phyloP scores from a whole-genome alignment of 257 asterid species.

The Przewalskia tangutica region DNA sequence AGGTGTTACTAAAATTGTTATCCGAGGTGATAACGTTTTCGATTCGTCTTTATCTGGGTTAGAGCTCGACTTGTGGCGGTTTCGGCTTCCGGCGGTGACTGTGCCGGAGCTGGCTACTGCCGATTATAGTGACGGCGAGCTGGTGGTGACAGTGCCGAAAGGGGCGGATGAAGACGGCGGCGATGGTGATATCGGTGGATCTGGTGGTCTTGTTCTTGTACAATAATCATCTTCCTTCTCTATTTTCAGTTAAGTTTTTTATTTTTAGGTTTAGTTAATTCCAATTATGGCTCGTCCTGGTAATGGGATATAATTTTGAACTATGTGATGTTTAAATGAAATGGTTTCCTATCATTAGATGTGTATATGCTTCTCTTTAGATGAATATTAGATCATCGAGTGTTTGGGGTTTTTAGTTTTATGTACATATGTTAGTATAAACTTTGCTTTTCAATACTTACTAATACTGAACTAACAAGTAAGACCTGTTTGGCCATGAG shows the following conservation, averaged over 20 bases:
- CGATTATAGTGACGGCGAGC: constrained; percentile 50
- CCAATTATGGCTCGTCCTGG: background rate
- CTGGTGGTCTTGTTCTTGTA: constrained; percentile 54
- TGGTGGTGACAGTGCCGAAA: constrained; percentile 70
- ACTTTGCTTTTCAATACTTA: no score
- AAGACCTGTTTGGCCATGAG: no score
- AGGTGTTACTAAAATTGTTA: constrained; percentile 61
- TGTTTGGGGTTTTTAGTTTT: no score
- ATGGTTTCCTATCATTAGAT: background rate
- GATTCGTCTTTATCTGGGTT: constrained; percentile 40
- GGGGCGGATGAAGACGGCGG: constrained; percentile 24
- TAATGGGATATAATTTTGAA: background rate
- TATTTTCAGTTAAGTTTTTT: background rate
- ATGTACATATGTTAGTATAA: no score
- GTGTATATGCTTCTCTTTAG: background rate
- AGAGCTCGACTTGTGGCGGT: constrained; percentile 75
- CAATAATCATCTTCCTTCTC: constrained; percentile 19
- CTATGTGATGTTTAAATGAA: background rate
- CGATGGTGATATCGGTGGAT: constrained; percentile 35
- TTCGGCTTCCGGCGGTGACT: constrained; percentile 55
- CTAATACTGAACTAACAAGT: background rate
- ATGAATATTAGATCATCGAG: background rate
- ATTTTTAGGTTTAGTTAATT: background rate
- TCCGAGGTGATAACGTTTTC: constrained; percentile 32
- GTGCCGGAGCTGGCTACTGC: constrained; percentile 63